Percentiles rank a stretch among this genome's conserved stretches.
These are phyloP conservation scores for Trapa bicornis DNA, from an alignment of 345 rosid species.

Conservation along the genomic window DNA sequence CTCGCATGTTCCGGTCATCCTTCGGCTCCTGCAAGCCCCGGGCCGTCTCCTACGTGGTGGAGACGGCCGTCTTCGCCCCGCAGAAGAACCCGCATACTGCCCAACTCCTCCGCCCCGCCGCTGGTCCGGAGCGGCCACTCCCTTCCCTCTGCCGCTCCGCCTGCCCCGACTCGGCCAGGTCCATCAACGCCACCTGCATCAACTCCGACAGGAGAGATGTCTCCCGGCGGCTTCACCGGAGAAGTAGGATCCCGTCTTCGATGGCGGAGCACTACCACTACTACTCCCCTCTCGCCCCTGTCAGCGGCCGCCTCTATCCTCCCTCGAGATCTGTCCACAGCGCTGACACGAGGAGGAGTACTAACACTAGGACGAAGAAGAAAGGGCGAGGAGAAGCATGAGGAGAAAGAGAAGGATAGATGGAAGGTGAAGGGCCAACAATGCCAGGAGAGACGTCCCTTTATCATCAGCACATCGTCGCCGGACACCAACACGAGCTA, in stretches of 20 bases:
- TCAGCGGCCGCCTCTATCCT: conserved; percentile 20
- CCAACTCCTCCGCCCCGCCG: conserved; percentile 16
- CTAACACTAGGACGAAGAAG: conserved; percentile 22
- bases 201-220: conserved; percentile 8
- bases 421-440: conserved; percentile 16
- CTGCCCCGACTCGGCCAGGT: conserved; percentile 7
- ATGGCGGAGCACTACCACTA: not conserved
- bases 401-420: conserved; percentile 3
- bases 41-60: conserved; percentile 43
- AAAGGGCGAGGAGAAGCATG: too few relatives aligned
- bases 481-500: conserved; percentile 21
- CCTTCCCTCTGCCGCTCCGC: conserved; percentile 21
- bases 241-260: not conserved
- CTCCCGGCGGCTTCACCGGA: not conserved
- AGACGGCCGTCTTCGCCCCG: conserved; percentile 20
- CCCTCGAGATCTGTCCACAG: conserved; percentile 22
- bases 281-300: conserved; percentile 7
- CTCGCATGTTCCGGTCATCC: conserved; percentile 55
- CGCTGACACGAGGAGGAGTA: conserved; percentile 19
- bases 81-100: not conserved
- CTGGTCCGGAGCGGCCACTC: conserved; percentile 9
- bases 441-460: conserved; percentile 10
- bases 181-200: conserved; percentile 20
- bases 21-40: conserved; percentile 47
- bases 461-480: conserved; percentile 38